Conservation (phyloP, 2,329 filamentous ascomycete species). For the Camillea tinctor region DNA sequence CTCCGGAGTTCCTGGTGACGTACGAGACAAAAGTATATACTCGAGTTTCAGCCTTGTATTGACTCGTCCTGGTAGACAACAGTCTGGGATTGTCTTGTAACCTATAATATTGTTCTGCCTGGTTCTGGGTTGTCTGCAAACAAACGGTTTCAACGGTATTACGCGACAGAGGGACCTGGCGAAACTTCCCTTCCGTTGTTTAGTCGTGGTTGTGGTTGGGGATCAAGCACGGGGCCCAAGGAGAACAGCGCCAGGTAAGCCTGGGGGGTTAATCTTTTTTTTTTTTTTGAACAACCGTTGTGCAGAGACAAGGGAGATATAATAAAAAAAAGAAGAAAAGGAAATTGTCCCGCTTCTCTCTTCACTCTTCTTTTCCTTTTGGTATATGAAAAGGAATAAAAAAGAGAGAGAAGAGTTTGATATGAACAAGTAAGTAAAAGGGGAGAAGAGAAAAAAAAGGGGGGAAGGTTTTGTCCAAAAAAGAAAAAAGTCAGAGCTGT, state of each 20-base stretch:
- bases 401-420: neutral
- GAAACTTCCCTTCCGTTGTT: neutral
- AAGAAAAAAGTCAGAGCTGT: neutral
- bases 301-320: neutral
- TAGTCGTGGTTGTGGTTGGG: neutral
- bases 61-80: neutral
- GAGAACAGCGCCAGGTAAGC: neutral
- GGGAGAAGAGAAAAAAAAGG: slow-evolving; percentile 5
- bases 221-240: neutral
- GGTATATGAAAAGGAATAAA: neutral
- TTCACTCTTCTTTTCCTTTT: neutral
- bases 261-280: too few species aligned
- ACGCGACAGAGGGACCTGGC: neutral
- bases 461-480: neutral
- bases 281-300: neutral
- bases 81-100: neutral
- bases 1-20: too few species aligned
- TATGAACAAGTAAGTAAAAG: too few species aligned
- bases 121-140: neutral
- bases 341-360: neutral
- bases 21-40: neutral
- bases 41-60: neutral
- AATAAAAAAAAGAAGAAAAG: neutral
- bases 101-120: neutral
- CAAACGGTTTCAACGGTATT: neutral